phyloP scores from a whole-genome alignment of 805 yeast genomes.

The Candida ovalis region DNA sequence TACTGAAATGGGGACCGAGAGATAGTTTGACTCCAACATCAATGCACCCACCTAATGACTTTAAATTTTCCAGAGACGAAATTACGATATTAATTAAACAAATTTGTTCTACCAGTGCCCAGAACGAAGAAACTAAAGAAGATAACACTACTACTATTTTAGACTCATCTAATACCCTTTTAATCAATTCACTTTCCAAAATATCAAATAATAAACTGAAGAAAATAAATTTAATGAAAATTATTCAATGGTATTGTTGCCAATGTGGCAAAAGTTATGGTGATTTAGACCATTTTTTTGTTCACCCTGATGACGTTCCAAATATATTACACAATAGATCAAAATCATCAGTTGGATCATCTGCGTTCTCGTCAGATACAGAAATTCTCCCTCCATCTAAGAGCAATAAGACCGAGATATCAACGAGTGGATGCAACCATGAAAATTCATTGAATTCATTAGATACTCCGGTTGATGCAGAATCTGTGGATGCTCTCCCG shows the following conservation, averaged over 20 bases:
- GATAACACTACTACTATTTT: neutral
- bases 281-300: conserved; percentile 18
- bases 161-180: neutral
- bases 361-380: neutral
- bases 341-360: neutral
- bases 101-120: conserved; percentile 5
- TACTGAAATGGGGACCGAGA: neutral
- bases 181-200: conserved; percentile 9
- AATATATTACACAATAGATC: neutral
- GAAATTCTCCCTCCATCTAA: neutral
- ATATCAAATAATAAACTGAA: conserved; percentile 3
- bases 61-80: conserved; percentile 13
- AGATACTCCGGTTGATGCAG: neutral
- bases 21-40: conserved; percentile 9
- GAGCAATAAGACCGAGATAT: neutral
- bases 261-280: conserved; percentile 31
- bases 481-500: neutral
- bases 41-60: conserved; percentile 7
- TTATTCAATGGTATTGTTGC: conserved; percentile 32
- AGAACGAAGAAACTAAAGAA: neutral
- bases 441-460: no score
- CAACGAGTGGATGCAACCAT: neutral
- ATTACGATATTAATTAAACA: conserved; percentile 12
- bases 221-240: conserved; percentile 20
- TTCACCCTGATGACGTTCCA: conserved; percentile 1